A percentile compares a stretch with the other conserved stretches of the same genome.
Evolutionary conservation across 176 grass and related monocot species (phyloP).

Genomic region (Ampelocalamus luodianensis): DNA sequence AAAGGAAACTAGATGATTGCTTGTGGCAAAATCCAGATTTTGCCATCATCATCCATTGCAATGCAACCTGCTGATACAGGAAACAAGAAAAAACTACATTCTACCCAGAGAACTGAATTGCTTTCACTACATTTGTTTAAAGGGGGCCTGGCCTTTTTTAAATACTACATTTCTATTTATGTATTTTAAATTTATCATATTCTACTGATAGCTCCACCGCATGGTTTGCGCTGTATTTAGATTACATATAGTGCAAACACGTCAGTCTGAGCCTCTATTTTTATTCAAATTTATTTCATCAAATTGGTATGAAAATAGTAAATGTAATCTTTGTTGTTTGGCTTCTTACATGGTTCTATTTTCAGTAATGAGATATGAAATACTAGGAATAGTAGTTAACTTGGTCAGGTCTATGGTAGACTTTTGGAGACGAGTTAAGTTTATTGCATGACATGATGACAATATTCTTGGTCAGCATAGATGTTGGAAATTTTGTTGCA

Average conservation of each 20-base stretch:
- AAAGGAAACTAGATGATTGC: not conserved
- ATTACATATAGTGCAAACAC: not conserved
- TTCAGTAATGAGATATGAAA: no score
- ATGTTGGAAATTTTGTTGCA: not conserved
- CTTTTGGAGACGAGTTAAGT: not conserved
- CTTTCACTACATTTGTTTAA: not conserved
- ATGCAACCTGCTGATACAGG: no score
- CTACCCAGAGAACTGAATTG: not conserved
- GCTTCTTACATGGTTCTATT: not conserved
- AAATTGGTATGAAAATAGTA: not conserved
- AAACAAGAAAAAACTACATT: not conserved
- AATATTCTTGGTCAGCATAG: not conserved
- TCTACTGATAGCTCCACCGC: not conserved
- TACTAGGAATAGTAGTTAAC: not conserved
- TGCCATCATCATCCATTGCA: not conserved
- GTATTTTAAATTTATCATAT: not conserved
- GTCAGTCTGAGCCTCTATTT: not conserved
- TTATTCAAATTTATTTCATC: not conserved
- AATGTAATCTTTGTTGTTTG: conserved; percentile 12
- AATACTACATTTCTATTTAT: not conserved
- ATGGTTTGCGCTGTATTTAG: not conserved
- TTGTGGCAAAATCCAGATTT: not conserved
- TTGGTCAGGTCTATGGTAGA: not conserved
- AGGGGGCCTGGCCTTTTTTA: not conserved
- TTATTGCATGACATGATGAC: not conserved